Evolutionary conservation across 1,284 basidiomycete species (phyloP).

Genomic region (Cryptococcus sp.): DNA sequence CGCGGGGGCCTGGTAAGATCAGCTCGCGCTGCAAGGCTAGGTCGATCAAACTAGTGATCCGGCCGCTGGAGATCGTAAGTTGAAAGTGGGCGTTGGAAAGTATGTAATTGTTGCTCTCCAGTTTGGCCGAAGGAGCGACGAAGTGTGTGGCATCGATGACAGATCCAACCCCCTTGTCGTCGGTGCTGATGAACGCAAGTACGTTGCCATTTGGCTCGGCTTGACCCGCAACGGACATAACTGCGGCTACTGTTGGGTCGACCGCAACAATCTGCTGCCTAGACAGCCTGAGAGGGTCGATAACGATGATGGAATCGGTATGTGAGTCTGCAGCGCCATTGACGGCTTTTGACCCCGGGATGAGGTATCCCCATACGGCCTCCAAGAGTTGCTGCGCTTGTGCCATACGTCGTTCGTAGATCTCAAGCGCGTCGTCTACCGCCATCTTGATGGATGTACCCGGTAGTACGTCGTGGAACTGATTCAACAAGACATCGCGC

Average conservation of each 20-base stretch:
- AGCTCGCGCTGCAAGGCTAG: conserved; percentile 72
- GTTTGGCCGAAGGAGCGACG: background rate
- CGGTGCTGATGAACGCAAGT: conserved; percentile 4
- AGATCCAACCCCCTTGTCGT: conserved; percentile 5
- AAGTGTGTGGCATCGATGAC: background rate
- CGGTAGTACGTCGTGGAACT: conserved; percentile 87
- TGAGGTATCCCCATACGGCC: background rate
- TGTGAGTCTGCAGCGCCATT: background rate
- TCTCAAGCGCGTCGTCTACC: conserved; percentile 14
- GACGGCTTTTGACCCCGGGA: background rate
- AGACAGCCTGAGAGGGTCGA: conserved; percentile 7
- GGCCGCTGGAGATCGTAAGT: conserved; percentile 70
- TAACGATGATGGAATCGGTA: background rate
- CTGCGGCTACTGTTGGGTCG: background rate
- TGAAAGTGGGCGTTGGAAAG: conserved; percentile 12
- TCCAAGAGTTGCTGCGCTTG: conserved; percentile 9
- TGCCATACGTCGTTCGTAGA: conserved; percentile 5
- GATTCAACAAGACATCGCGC: conserved; percentile 84
- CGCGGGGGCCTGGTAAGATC: conserved; percentile 66
- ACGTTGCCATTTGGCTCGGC: background rate
- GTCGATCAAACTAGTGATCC: conserved; percentile 77
- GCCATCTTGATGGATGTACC: conserved; percentile 72
- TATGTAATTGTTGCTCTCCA: conserved; percentile 1
- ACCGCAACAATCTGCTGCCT: conserved; percentile 6
- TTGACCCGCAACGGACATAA: background rate